Evolutionary conservation across 495 filamentous ascomycete species (phyloP).

Genomic region (Durotheca rogersii): DNA sequence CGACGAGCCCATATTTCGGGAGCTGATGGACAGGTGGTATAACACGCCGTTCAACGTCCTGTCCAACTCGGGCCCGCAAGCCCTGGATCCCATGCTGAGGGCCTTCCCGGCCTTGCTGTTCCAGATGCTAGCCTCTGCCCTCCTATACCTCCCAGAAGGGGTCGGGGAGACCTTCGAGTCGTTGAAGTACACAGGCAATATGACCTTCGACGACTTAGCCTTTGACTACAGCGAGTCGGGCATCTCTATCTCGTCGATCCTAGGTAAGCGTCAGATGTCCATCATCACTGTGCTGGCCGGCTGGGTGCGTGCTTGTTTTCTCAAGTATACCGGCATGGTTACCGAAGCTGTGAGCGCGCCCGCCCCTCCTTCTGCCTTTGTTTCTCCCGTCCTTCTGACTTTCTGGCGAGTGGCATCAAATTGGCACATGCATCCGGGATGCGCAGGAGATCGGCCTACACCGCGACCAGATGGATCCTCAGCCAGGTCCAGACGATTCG

Average conservation of each 20-base stretch:
- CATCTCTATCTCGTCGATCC: slow-evolving; percentile 50
- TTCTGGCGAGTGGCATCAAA: slow-evolving; percentile 55
- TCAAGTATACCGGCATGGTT: slow-evolving; percentile 54
- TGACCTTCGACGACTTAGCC: slow-evolving; percentile 61
- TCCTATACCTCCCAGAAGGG: slow-evolving; percentile 53
- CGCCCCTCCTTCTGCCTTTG: background rate
- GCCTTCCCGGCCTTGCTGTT: slow-evolving; percentile 60
- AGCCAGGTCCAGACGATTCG: slow-evolving; percentile 39
- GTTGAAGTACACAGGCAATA: slow-evolving; percentile 58
- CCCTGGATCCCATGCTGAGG: slow-evolving; percentile 44
- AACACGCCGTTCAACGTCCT: slow-evolving; percentile 48
- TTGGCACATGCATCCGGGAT: slow-evolving; percentile 59
- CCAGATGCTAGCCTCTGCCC: slow-evolving; percentile 54
- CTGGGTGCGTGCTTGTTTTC: slow-evolving; percentile 50
- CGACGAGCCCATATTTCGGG: slow-evolving; percentile 53
- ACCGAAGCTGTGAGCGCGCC: slow-evolving; percentile 45
- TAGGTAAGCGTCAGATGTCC: slow-evolving; percentile 57
- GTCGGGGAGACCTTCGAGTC: slow-evolving; percentile 49
- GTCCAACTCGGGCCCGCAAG: slow-evolving; percentile 42
- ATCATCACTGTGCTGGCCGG: slow-evolving; percentile 58
- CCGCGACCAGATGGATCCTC: slow-evolving; percentile 46
- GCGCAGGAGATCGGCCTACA: slow-evolving; percentile 65
- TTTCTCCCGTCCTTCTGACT: slow-evolving; percentile 22
- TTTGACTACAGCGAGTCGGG: slow-evolving; percentile 60
- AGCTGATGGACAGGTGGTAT: slow-evolving; percentile 54